Evolutionary conservation across 139 green algal genomes (phyloP).

Genomic region (Chlorella vulgaris): DNA sequence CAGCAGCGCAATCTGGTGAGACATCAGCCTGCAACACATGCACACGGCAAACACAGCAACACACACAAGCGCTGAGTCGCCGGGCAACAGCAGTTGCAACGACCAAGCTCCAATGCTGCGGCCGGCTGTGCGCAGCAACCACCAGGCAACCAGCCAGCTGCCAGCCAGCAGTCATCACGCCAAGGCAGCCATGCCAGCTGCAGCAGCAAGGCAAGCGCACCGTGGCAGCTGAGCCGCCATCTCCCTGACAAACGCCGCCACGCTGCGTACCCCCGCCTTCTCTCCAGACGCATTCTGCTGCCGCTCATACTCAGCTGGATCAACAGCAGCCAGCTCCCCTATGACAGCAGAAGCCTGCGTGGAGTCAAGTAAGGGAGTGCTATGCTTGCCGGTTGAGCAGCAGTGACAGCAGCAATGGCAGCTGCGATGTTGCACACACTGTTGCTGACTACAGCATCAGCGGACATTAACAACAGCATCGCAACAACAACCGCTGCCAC

Average conservation of each 20-base stretch:
- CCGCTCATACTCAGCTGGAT: conserved; percentile 62
- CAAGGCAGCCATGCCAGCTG: neutral
- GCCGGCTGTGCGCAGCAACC: too few relatives aligned
- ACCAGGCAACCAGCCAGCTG: too few relatives aligned
- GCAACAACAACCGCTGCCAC: neutral
- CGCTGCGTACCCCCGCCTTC: conserved; percentile 58
- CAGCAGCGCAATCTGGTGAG: conserved; percentile 58
- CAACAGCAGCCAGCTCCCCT: conserved; percentile 66
- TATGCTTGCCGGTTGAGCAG: neutral
- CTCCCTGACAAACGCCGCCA: conserved; percentile 65
- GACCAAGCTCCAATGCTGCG: too few relatives aligned
- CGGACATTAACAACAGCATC: neutral
- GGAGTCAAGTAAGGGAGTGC: neutral
- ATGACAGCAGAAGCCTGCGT: conserved; percentile 70
- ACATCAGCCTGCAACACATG: conserved; percentile 44
- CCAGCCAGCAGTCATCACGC: too few relatives aligned
- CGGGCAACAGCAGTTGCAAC: neutral
- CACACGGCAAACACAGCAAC: too few relatives aligned
- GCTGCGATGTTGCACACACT: too few relatives aligned
- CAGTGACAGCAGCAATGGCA: too few relatives aligned
- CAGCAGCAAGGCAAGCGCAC: neutral
- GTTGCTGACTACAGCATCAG: neutral
- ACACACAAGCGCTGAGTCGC: too few relatives aligned
- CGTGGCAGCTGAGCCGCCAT: conserved; percentile 56
- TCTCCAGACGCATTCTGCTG: conserved; percentile 59